A percentile compares a stretch with the other conserved stretches of the same genome.
These are phyloP conservation scores for Pyrus hybrid DNA, from an alignment of 331 rosid species.

Conservation along the genomic window DNA sequence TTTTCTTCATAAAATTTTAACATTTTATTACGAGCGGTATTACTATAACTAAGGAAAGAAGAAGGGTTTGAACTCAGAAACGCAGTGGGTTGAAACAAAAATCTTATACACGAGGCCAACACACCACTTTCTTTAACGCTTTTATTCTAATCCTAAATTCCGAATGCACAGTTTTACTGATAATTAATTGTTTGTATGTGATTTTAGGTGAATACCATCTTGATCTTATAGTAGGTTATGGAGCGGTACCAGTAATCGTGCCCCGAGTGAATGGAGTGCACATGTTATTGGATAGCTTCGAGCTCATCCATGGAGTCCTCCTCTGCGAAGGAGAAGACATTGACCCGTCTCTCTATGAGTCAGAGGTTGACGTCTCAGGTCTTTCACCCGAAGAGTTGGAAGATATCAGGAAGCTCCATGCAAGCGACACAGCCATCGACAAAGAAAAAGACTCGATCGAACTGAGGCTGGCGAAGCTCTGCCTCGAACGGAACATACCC, in stretches of 20 bases:
- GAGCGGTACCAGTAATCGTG: slow-evolving; percentile 78
- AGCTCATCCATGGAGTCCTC: slow-evolving; percentile 92
- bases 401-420: slow-evolving; percentile 62
- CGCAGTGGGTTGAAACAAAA: too few relatives aligned
- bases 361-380: slow-evolving; percentile 27
- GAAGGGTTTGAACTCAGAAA: too few relatives aligned
- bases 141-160: too few relatives aligned
- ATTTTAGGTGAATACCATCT: slow-evolving; percentile 80
- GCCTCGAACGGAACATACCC: slow-evolving; percentile 85
- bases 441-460: slow-evolving; percentile 84
- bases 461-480: slow-evolving; percentile 67
- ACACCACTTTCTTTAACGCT: too few relatives aligned
- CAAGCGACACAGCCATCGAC: slow-evolving; percentile 69
- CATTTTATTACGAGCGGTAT: background rate
- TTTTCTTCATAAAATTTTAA: background rate
- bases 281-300: slow-evolving; percentile 68
- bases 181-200: background rate
- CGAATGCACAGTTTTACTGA: background rate
- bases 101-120: too few relatives aligned
- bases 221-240: slow-evolving; percentile 74
- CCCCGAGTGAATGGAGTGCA: slow-evolving; percentile 84
- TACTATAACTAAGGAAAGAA: too few relatives aligned
- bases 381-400: slow-evolving; percentile 59
- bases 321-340: slow-evolving; percentile 95
- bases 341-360: slow-evolving; percentile 65